Conservation (phyloP, 352 stramenopile species). For the Nothophytophthora sp. region DNA sequence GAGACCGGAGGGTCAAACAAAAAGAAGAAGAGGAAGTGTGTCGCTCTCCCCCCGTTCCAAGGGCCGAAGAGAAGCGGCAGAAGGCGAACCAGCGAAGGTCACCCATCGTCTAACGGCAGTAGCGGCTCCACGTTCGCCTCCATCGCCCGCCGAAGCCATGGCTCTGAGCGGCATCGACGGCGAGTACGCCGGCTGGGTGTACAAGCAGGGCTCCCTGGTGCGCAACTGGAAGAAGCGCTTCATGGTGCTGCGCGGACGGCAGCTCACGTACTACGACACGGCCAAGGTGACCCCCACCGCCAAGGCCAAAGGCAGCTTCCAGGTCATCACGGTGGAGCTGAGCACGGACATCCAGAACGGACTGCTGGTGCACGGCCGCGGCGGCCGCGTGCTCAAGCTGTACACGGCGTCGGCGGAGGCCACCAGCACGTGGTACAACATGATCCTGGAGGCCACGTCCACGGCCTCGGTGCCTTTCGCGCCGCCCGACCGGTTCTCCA, state of each 20-base stretch:
- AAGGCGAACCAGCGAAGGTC: background rate
- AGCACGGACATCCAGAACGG: constrained; percentile 85
- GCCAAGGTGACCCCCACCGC: constrained; percentile 49
- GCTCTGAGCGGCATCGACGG: constrained; percentile 39
- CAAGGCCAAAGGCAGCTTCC: constrained; percentile 81
- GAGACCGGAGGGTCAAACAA: no score
- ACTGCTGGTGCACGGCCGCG: constrained; percentile 74
- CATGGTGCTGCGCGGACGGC: constrained; percentile 78
- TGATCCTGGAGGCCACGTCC: constrained; percentile 68
- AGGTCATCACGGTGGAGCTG: constrained; percentile 85
- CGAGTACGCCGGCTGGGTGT: constrained; percentile 78
- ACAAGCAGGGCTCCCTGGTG: constrained; percentile 82
- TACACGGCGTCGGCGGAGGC: constrained; percentile 80
- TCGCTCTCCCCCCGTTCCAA: constrained; percentile 8
- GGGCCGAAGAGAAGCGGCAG: constrained; percentile 6
- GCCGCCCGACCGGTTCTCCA: constrained; percentile 39
- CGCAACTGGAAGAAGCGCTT: constrained; percentile 89
- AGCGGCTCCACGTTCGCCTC: no score
- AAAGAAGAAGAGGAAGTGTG: no score
- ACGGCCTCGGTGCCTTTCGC: constrained; percentile 19
- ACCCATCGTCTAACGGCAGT: no score
- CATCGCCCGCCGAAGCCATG: no score
- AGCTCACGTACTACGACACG: constrained; percentile 87
- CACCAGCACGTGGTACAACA: constrained; percentile 73
- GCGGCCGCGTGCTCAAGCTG: constrained; percentile 83